Conservation (phyloP, 768 basidiomycete species). For the Rhodotorula babjevae region DNA sequence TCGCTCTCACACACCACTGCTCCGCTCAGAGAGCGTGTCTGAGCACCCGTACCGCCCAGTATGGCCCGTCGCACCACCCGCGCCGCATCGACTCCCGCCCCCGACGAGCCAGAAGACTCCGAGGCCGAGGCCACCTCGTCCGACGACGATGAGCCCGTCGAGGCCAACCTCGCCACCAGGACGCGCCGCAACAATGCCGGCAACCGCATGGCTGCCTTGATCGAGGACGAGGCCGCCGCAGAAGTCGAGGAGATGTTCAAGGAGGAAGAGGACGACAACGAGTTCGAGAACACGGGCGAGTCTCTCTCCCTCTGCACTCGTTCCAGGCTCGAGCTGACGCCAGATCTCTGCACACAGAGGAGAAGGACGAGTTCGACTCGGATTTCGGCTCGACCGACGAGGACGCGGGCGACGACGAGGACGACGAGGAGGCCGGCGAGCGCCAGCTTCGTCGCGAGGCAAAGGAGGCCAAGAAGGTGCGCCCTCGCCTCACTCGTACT, state of each 20-base stretch:
- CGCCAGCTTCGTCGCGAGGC: slow-evolving; percentile 40
- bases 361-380: slow-evolving; percentile 73
- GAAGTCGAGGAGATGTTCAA: slow-evolving; percentile 56
- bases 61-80: neutral
- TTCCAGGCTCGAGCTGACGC: slow-evolving; percentile 2
- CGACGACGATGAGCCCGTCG: slow-evolving; percentile 27
- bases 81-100: neutral
- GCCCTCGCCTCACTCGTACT: neutral
- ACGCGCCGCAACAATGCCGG: slow-evolving; percentile 27
- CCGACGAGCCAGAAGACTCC: neutral
- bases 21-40: neutral
- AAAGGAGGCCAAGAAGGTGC: slow-evolving; percentile 33
- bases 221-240: slow-evolving; percentile 28
- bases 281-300: slow-evolving; percentile 63
- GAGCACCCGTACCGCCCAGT: neutral
- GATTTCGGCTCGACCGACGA: slow-evolving; percentile 78
- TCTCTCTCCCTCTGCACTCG: neutral
- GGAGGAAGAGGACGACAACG: slow-evolving; percentile 67
- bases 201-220: slow-evolving; percentile 26
- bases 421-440: slow-evolving; percentile 57
- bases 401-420: slow-evolving; percentile 56
- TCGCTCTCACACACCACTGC: neutral
- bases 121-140: neutral
- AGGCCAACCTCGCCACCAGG: slow-evolving; percentile 20
- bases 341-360: slow-evolving; percentile 53